Conservation (phyloP, 176 grass and related monocot species). For the Zoysia pacifica region DNA sequence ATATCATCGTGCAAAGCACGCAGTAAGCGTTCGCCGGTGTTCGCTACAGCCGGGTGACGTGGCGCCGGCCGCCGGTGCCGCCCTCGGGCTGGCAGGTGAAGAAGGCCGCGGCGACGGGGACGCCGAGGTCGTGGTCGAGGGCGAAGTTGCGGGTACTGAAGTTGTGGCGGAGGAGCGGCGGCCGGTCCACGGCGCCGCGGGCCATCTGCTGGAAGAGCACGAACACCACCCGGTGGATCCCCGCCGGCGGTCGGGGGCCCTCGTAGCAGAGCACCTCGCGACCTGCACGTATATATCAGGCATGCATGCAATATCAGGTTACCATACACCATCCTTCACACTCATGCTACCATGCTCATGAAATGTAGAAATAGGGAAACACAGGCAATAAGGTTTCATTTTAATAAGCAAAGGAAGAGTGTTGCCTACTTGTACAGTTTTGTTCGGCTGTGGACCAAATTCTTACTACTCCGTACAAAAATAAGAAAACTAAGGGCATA, state of each 20-base stretch:
- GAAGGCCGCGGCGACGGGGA: constrained; percentile 48
- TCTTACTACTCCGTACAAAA: no score
- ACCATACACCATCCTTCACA: neutral
- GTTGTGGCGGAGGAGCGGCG: constrained; percentile 47
- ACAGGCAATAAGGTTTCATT: no score
- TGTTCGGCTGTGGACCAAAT: no score
- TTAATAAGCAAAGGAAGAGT: no score
- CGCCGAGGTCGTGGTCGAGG: constrained; percentile 30
- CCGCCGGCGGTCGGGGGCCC: constrained; percentile 42
- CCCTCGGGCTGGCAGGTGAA: constrained; percentile 62
- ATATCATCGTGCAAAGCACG: no score
- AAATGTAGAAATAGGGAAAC: no score
- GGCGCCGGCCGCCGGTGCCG: constrained; percentile 53
- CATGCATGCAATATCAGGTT: neutral
- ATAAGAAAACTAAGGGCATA: no score
- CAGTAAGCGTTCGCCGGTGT: no score
- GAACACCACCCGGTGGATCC: constrained; percentile 62
- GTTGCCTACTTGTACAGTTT: no score
- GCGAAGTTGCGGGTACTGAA: constrained; percentile 56
- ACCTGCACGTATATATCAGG: constrained; percentile 27
- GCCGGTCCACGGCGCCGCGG: constrained; percentile 23
- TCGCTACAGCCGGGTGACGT: neutral
- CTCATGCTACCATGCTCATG: no score
- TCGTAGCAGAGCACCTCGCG: constrained; percentile 57
- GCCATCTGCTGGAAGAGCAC: constrained; percentile 45